Evolutionary conservation across 78 protist species (phyloP).

Genomic region (Corallochytrium limacisporum): DNA sequence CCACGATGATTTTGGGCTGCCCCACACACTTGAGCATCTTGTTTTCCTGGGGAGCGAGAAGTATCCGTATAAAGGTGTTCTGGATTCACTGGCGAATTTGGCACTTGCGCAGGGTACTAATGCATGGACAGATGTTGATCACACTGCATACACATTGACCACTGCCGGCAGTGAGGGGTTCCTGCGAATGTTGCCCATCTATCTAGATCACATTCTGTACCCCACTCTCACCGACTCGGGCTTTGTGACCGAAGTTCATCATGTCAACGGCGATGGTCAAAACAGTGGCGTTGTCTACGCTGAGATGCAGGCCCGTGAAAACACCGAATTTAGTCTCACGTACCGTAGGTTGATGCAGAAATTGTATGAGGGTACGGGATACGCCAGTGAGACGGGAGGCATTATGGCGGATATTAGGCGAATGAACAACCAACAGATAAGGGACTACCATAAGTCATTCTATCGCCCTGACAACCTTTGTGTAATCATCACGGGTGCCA

Average conservation of each 20-base stretch:
- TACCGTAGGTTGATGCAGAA: background rate
- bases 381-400: conserved; percentile 52
- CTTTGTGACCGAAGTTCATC: conserved; percentile 49
- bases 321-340: background rate
- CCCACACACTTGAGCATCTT: conserved; percentile 49
- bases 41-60: conserved; percentile 29
- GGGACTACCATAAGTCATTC: conserved; percentile 27
- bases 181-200: conserved; percentile 56
- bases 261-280: conserved; percentile 39
- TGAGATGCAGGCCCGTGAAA: conserved; percentile 54
- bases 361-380: conserved; percentile 23
- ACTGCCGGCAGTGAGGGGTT: conserved; percentile 61
- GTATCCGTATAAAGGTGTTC: conserved; percentile 46
- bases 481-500: conserved; percentile 25
- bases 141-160: conserved; percentile 47
- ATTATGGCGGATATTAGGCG: conserved; percentile 9
- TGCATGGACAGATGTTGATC: conserved; percentile 52
- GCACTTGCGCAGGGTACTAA: conserved; percentile 48
- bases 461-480: conserved; percentile 46
- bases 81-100: conserved; percentile 44
- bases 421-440: background rate
- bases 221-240: conserved; percentile 54
- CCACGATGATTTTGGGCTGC: conserved; percentile 33
- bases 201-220: conserved; percentile 67
- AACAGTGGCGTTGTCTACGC: conserved; percentile 54